Percentiles rank a stretch among this genome's conserved stretches.
Conservation (phyloP, 257 asterid genomes). For the Primulina tabacum region DNA sequence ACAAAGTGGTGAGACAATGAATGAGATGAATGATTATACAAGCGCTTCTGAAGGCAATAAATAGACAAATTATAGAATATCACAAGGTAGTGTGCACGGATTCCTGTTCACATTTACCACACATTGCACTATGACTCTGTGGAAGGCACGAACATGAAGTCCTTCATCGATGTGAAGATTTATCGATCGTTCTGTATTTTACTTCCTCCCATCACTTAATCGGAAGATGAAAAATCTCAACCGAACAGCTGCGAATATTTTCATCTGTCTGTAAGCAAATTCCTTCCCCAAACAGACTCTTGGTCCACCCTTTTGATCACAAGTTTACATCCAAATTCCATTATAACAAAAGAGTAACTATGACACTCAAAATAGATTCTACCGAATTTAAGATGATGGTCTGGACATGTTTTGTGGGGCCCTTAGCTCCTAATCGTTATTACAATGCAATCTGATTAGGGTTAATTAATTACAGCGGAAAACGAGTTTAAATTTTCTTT, state of each 20-base stretch:
- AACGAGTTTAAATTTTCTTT: too few relatives aligned
- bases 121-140: neutral
- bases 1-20: too few relatives aligned
- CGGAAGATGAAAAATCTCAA: conserved; percentile 38
- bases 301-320: neutral
- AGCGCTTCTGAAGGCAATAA: too few relatives aligned
- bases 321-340: neutral
- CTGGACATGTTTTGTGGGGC: too few relatives aligned
- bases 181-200: conserved; percentile 56
- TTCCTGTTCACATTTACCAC: neutral
- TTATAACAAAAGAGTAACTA: neutral
- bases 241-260: conserved; percentile 48
- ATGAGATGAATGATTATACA: too few relatives aligned
- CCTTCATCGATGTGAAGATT: conserved; percentile 56
- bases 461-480: too few relatives aligned
- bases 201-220: conserved; percentile 37
- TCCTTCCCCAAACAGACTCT: conserved; percentile 53
- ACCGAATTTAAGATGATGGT: too few relatives aligned
- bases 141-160: conserved; percentile 39
- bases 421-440: too few relatives aligned
- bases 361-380: neutral
- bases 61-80: too few relatives aligned
- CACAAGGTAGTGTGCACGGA: neutral
- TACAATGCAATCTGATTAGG: too few relatives aligned
- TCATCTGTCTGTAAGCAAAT: conserved; percentile 60